A percentile compares a stretch with the other conserved stretches of the same genome.
Conservation (phyloP, 1,284 basidiomycete species). For the Waitea zeae region DNA sequence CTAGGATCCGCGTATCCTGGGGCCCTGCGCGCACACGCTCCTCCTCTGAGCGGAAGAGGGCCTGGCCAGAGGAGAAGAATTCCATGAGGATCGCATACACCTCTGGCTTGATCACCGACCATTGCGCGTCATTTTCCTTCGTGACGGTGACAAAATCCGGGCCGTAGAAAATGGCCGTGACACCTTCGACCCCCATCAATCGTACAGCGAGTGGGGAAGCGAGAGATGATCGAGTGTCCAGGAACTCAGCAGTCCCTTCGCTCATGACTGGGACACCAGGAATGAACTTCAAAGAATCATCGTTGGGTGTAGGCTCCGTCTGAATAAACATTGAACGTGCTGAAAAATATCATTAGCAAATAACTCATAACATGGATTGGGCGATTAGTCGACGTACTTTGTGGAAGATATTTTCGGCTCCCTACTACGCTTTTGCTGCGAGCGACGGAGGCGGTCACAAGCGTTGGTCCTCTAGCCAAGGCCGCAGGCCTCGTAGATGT, state of each 20-base stretch:
- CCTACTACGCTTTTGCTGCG: too few species aligned
- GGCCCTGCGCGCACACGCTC: conserved; percentile 68
- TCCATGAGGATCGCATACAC: conserved; percentile 98
- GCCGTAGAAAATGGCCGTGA: conserved; percentile 83
- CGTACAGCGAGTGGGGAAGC: conserved; percentile 83
- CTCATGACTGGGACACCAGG: conserved; percentile 84
- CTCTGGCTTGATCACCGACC: conserved; percentile 94
- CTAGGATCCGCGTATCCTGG: conserved; percentile 90
- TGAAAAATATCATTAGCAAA: too few species aligned
- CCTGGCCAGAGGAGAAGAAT: conserved; percentile 79
- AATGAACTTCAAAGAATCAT: conserved; percentile 96
- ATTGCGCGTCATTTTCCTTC: conserved; percentile 75
- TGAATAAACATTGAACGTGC: conserved; percentile 92
- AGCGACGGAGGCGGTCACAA: too few species aligned
- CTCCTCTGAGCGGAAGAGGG: conserved; percentile 71
- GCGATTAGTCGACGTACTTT: too few species aligned
- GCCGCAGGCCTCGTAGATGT: too few species aligned
- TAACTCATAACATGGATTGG: too few species aligned
- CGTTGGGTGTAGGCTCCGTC: conserved; percentile 94
- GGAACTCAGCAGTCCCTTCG: conserved; percentile 82
- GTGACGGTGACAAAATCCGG: conserved; percentile 97
- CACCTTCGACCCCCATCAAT: conserved; percentile 86
- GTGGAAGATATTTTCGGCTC: too few species aligned
- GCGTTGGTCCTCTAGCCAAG: too few species aligned
- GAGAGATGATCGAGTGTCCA: conserved; percentile 74